Conservation (phyloP, 2,329 filamentous ascomycete genomes). For the Fusarium marasasianum region DNA sequence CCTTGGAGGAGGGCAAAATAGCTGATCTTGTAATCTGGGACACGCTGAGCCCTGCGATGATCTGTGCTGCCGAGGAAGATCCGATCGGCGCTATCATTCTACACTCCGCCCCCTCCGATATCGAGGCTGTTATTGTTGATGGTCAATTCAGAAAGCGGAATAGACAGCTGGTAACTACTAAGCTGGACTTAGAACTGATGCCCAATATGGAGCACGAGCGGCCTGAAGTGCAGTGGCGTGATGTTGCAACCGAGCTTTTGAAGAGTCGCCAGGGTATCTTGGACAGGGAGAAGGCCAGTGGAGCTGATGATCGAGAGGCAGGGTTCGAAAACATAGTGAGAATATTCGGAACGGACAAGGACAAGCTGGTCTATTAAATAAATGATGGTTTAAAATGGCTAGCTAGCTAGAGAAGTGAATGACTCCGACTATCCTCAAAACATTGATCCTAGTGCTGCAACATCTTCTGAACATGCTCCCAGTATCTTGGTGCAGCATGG, state of each 20-base stretch:
- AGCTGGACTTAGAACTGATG: background rate
- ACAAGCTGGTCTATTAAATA: background rate
- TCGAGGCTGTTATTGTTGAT: slow-evolving; percentile 6
- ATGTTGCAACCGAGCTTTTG: background rate
- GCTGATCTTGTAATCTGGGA: slow-evolving; percentile 10
- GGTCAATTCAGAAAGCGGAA: slow-evolving; percentile 8
- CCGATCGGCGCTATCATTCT: slow-evolving; percentile 2
- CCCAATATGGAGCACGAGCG: background rate
- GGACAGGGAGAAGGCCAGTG: background rate
- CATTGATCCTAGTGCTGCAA: background rate
- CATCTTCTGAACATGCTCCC: background rate
- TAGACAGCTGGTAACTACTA: background rate
- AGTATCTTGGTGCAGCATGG: background rate
- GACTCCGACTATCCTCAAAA: too few species aligned
- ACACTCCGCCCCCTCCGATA: background rate
- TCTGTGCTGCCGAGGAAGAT: slow-evolving; percentile 5
- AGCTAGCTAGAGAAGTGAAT: background rate
- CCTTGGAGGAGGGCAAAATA: background rate
- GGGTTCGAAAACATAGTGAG: background rate
- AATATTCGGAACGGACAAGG: rapidly evolving
- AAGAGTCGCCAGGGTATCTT: background rate
- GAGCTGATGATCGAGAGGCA: background rate
- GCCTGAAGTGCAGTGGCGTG: background rate
- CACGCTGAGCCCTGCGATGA: background rate
- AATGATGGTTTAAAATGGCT: rapidly evolving